These are phyloP conservation scores for Fusarium solani-melongenae DNA, from an alignment of 2,329 filamentous ascomycete genomes.

Conservation along the genomic window DNA sequence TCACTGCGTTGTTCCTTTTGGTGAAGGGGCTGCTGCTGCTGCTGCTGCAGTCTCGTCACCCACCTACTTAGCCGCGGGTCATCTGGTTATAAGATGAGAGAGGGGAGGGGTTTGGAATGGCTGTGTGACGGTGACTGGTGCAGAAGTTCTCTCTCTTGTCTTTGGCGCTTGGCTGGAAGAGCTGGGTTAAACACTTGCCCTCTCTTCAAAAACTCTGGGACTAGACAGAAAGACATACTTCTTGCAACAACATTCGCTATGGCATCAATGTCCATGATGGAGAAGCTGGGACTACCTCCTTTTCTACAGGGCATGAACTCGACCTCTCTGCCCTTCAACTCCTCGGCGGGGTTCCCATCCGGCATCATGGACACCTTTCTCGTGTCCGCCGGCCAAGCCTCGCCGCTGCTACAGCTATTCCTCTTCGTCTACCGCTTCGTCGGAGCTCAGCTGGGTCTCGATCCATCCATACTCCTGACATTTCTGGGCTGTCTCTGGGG, in stretches of 20 bases:
- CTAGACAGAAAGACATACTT: not conserved
- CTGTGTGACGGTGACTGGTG: conserved; percentile 32
- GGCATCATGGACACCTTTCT: conserved; percentile 58
- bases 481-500: conserved; percentile 61
- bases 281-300: conserved; percentile 44
- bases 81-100: conserved; percentile 15
- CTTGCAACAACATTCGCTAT: conserved; percentile 19
- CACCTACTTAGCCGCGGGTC: not conserved
- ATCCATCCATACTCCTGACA: conserved; percentile 60
- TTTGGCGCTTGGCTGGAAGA: not conserved
- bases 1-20: not conserved
- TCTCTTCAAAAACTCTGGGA: not conserved
- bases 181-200: not conserved
- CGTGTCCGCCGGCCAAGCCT: conserved; percentile 56
- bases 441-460: conserved; percentile 58
- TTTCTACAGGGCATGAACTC: conserved; percentile 38
- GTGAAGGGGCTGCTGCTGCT: not conserved
- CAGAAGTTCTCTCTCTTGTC: conserved; percentile 6
- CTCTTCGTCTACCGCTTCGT: conserved; percentile 59
- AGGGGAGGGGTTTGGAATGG: not conserved
- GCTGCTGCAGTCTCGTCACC: not conserved
- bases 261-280: conserved; percentile 43
- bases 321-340: conserved; percentile 36
- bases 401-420: conserved; percentile 55
- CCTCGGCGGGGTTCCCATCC: conserved; percentile 37